Conservation (phyloP, 2,329 filamentous ascomycete genomes). For the Fusarium fracticaudum region DNA sequence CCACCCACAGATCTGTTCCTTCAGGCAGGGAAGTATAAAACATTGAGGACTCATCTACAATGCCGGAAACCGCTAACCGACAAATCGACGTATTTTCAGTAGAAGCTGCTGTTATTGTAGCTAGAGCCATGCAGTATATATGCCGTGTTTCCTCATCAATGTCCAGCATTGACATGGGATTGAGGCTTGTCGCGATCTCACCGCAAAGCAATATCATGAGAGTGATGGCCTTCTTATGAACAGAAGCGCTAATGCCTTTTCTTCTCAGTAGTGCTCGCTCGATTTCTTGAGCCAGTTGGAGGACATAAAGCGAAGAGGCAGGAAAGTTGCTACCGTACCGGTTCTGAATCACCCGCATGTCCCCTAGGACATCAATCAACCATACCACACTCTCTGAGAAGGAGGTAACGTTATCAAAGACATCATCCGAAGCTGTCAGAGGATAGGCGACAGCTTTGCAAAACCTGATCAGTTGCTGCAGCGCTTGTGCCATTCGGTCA, state of each 20-base stretch:
- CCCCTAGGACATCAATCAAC: slow-evolving; percentile 60
- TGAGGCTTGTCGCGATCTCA: slow-evolving; percentile 50
- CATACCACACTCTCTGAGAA: slow-evolving; percentile 57
- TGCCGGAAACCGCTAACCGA: slow-evolving; percentile 54
- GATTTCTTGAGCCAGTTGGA: slow-evolving; percentile 52
- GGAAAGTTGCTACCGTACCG: slow-evolving; percentile 48
- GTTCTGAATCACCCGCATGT: slow-evolving; percentile 53
- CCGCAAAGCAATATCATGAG: slow-evolving; percentile 55
- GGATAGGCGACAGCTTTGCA: slow-evolving; percentile 56
- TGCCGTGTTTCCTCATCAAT: slow-evolving; percentile 44
- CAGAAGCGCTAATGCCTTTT: slow-evolving; percentile 22
- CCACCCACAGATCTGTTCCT: slow-evolving; percentile 56
- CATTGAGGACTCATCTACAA: slow-evolving; percentile 54
- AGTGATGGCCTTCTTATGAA: slow-evolving; percentile 50
- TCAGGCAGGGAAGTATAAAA: slow-evolving; percentile 46
- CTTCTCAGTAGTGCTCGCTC: slow-evolving; percentile 34
- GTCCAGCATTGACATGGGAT: slow-evolving; percentile 45
- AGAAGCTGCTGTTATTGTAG: slow-evolving; percentile 51
- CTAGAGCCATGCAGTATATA: slow-evolving; percentile 51
- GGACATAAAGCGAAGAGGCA: slow-evolving; percentile 47
- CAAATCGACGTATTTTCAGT: slow-evolving; percentile 47
- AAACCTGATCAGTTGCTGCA: slow-evolving; percentile 58
- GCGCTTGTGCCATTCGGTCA: slow-evolving; percentile 52
- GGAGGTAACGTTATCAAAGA: slow-evolving; percentile 45
- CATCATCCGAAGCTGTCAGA: slow-evolving; percentile 47